Conservation (phyloP, 805 yeast genomes). For the Clavispora vitiphila region DNA sequence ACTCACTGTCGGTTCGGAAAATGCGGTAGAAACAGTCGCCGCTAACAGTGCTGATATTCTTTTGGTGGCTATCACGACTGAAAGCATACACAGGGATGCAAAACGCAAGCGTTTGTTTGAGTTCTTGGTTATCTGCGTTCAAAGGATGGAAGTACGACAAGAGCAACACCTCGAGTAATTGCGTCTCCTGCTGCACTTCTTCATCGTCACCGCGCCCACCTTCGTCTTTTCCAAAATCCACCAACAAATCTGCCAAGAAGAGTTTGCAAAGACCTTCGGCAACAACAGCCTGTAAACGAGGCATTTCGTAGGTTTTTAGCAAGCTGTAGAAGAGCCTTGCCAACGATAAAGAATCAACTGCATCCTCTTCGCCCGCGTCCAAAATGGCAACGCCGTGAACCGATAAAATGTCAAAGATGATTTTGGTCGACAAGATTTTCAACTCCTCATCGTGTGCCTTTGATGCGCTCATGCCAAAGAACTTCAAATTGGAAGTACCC, state of each 20-base stretch:
- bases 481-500: conserved; percentile 59
- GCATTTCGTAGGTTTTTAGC: conserved; percentile 50
- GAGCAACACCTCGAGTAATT: conserved; percentile 62
- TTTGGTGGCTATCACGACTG: conserved; percentile 70
- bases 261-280: conserved; percentile 86
- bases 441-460: conserved; percentile 56
- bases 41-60: conserved; percentile 55
- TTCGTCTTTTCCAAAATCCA: conserved; percentile 34
- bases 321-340: conserved; percentile 68
- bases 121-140: conserved; percentile 55
- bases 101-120: conserved; percentile 76
- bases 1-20: conserved; percentile 34
- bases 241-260: conserved; percentile 68
- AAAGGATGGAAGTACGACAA: conserved; percentile 71
- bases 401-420: conserved; percentile 73
- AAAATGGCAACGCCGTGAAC: conserved; percentile 69
- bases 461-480: conserved; percentile 66
- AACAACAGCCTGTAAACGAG: conserved; percentile 69
- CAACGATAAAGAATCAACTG: conserved; percentile 60
- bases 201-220: conserved; percentile 13
- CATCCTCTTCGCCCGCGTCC: conserved; percentile 44
- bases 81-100: conserved; percentile 86
- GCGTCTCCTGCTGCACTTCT: conserved; percentile 26
- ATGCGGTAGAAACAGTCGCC: conserved; percentile 63
- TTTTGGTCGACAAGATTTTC: conserved; percentile 58